phyloP scores from a whole-genome alignment of 768 basidiomycete species.

The Collybia sp. region DNA sequence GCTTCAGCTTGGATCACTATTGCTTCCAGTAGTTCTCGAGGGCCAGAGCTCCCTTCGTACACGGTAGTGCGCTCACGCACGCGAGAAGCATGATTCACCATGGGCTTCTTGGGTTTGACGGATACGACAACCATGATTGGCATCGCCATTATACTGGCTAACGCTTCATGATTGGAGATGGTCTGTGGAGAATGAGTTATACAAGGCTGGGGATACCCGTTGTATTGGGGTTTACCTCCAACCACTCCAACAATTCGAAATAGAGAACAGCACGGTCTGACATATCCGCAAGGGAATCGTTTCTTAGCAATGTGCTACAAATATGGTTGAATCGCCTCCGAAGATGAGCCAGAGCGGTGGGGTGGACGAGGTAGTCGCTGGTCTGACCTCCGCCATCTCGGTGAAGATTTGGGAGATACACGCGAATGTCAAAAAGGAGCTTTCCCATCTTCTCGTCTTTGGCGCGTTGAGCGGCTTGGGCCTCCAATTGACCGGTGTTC shows the following conservation, averaged over 20 bases:
- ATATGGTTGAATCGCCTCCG: conserved; percentile 88
- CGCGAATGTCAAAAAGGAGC: conserved; percentile 67
- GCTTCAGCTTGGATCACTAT: conserved; percentile 92
- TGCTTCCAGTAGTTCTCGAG: conserved; percentile 86
- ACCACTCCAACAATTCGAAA: conserved; percentile 87
- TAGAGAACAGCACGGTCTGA: conserved; percentile 82
- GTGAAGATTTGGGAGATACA: conserved; percentile 78
- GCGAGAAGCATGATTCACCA: conserved; percentile 36
- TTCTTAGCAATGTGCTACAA: conserved; percentile 79
- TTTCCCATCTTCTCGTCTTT: conserved; percentile 74
- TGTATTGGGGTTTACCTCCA: conserved; percentile 54
- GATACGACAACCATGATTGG: conserved; percentile 86
- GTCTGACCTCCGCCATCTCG: conserved; percentile 72
- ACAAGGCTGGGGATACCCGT: too few relatives aligned
- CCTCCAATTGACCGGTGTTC: conserved; percentile 80
- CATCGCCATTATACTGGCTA: conserved; percentile 97
- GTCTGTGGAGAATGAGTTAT: conserved; percentile 45
- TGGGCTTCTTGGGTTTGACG: conserved; percentile 55
- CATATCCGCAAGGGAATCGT: conserved; percentile 94
- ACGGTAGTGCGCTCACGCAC: conserved; percentile 78
- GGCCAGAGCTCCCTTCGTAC: conserved; percentile 89
- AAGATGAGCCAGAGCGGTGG: conserved; percentile 87
- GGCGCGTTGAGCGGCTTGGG: conserved; percentile 60
- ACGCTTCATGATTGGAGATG: conserved; percentile 87
- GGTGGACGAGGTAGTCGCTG: conserved; percentile 90